Evolutionary conservation across 2,329 filamentous ascomycete genomes (phyloP).

Genomic region (Falciphora oryzae): DNA sequence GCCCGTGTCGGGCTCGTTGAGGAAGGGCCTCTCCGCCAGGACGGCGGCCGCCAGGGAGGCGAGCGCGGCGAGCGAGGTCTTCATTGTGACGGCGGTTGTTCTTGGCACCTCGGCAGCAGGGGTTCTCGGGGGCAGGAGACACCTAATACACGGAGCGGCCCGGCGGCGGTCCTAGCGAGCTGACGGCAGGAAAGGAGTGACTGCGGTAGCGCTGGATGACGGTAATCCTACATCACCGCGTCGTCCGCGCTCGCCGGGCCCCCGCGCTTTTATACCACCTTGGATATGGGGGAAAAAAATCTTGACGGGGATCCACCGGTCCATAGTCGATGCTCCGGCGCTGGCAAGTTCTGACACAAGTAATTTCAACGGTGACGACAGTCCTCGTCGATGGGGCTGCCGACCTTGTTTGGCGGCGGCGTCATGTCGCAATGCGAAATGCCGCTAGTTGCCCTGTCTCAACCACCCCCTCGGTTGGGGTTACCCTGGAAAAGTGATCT

Average conservation of each 20-base stretch:
- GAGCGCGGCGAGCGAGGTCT: not conserved
- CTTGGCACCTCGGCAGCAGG: no score
- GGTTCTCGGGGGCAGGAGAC: not conserved
- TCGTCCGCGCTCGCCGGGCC: no score
- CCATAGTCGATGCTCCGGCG: no score
- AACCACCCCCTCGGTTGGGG: not conserved
- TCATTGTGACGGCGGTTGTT: conserved; percentile 1
- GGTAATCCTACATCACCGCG: not conserved
- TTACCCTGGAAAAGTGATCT: not conserved
- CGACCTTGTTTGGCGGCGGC: no score
- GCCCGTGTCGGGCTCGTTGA: conserved; percentile 32
- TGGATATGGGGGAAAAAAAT: no score
- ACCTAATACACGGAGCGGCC: not conserved
- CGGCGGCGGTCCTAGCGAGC: not conserved
- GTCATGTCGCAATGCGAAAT: no score
- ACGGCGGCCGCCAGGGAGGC: conserved; percentile 19
- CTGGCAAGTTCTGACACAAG: no score
- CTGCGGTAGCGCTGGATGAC: not conserved
- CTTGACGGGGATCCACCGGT: no score
- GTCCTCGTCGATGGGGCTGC: no score
- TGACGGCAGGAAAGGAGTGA: not conserved
- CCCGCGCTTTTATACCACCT: not conserved
- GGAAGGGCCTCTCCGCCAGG: conserved; percentile 24
- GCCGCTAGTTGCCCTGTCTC: not conserved
- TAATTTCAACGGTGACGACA: no score